These are phyloP conservation scores for Lepidium africanum DNA, from an alignment of 345 rosid species.

Conservation along the genomic window DNA sequence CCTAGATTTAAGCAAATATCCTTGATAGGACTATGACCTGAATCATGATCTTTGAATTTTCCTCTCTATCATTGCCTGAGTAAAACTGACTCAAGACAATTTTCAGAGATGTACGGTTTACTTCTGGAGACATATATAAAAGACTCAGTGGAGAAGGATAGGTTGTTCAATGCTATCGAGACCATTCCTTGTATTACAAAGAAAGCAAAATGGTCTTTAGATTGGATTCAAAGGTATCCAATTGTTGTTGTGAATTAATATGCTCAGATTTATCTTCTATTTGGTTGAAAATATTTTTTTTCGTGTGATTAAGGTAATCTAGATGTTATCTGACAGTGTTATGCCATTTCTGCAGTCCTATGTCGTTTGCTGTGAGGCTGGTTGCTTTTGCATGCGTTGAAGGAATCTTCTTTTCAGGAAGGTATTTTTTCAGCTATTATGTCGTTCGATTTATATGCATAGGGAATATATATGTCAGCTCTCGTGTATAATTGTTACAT, in stretches of 20 bases:
- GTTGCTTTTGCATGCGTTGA: constrained; percentile 89
- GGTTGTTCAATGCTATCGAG: constrained; percentile 78
- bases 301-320: not conserved
- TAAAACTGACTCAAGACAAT: constrained; percentile 3
- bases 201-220: constrained; percentile 80
- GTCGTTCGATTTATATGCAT: not conserved
- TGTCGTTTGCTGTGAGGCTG: constrained; percentile 66
- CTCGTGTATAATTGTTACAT: constrained; percentile 1
- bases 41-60: not conserved
- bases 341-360: constrained; percentile 44
- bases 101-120: constrained; percentile 83
- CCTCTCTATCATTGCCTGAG: not conserved
- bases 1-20: not conserved
- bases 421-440: constrained; percentile 32
- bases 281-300: not conserved
- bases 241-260: not conserved
- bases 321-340: not conserved
- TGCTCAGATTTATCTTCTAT: not conserved
- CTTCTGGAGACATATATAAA: constrained; percentile 88
- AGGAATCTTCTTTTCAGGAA: constrained; percentile 93
- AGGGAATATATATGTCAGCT: not conserved
- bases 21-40: not conserved
- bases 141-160: constrained; percentile 74
- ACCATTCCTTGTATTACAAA: constrained; percentile 65
- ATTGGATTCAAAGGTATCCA: constrained; percentile 69